Base-by-base conservation (phyloP, 148 eudicot species). In the Rhododendron ferrugineum region DNA sequence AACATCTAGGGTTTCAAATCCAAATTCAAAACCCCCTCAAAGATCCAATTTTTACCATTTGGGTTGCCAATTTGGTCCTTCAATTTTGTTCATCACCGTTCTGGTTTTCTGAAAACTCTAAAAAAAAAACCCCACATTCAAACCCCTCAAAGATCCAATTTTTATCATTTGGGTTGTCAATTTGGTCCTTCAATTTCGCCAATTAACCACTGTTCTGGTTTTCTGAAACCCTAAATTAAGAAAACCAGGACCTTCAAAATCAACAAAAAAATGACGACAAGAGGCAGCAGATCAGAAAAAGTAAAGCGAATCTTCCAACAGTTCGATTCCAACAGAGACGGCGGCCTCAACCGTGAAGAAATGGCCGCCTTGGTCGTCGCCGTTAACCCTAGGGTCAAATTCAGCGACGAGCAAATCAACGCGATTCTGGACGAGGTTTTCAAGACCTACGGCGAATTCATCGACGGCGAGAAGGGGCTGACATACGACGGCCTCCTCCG, bases 341-440 rank as follows among this genome's bases (percentile, higher is more conserved):
- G 98, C 0, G 98, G 99, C 6, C 87, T 97, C 5, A 91, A 92
- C 78, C 82, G 99, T 28, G 92, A 93, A 0, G 98, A 97, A 88
- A 97, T 97, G 98, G 93, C 98, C 46, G 92, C 98, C 4, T 86
- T 97, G 36, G 99, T 97, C n/a, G 94, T 95, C 4, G 98, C 99
- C 26, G 98, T 97, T 64, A 97, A 97, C 90, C 98, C 99, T 86
- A 88, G 99, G 86, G 98, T 95, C 47, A 94, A 97, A 50, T 97
- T 97, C 88, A 92, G 94, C 81, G 94, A 92, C 85, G 98, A 94
- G 87, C 99, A 97, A 82, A 97, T 95, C 83, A 90, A 89, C 44
- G 98, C 99, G 9, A 97, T 97, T 79, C 92, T 97, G 30, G 99
- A 97, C 82, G 99, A 97, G 90, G 98, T 97, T 73, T 97, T 97